phyloP scores from a whole-genome alignment of 1,139 yeast genomes.

The Debaryomyces psychrophilus region DNA sequence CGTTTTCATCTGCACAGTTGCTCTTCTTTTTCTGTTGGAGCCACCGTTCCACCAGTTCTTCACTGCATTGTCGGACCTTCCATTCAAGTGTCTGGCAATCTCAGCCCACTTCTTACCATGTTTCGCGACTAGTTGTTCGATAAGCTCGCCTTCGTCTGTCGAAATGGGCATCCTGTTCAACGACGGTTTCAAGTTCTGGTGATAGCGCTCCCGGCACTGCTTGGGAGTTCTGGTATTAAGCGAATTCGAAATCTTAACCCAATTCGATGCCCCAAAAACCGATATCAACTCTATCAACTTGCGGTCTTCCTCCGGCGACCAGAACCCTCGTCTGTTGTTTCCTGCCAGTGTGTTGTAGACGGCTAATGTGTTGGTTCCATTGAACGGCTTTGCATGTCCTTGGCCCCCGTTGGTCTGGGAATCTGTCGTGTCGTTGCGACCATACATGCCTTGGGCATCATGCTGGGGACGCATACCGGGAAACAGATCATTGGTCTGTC shows the following conservation, averaged over 20 bases:
- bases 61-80: constrained; percentile 87
- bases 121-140: constrained; percentile 75
- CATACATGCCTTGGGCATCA: not conserved
- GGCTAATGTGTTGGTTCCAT: not conserved
- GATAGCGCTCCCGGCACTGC: constrained; percentile 91
- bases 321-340: constrained; percentile 68
- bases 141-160: constrained; percentile 78
- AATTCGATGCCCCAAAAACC: constrained; percentile 81
- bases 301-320: constrained; percentile 87
- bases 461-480: not conserved
- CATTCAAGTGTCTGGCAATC: constrained; percentile 84
- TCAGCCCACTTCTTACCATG: constrained; percentile 96
- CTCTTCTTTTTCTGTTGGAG: constrained; percentile 73
- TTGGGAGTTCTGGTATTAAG: constrained; percentile 83
- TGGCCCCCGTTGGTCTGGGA: not conserved
- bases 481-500: not conserved
- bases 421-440: not conserved
- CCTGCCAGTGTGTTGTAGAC: not conserved
- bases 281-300: constrained; percentile 69
- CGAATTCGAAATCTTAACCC: constrained; percentile 83
- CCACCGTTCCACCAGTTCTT: constrained; percentile 98
- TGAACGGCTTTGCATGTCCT: not conserved
- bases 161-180: constrained; percentile 83
- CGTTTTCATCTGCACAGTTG: constrained; percentile 24
- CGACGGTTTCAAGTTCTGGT: constrained; percentile 86